Evolutionary conservation across 192 early-diverging fungal species (phyloP), one percentile per base, ranked within the genome.

Genomic region (Backusella parvicylindrica): DNA sequence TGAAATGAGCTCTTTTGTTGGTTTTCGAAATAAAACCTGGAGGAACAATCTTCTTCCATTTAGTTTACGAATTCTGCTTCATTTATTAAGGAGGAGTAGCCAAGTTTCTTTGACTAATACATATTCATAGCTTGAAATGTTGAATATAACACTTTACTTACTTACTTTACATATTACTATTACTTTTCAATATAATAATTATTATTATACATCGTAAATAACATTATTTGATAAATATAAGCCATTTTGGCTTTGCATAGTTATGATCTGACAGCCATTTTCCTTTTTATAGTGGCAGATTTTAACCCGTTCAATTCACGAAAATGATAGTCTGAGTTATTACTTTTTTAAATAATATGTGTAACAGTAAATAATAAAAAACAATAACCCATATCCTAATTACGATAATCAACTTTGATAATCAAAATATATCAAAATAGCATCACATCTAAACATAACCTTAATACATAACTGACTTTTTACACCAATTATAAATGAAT

Each of bases 1-100:
- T 60, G 26, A 28, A 23, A n/a, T 60, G 23, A n/a, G n/a, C 0
- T 43, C 41, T 15, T 3, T 11, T 43, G 41, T 15, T 6, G 53
- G 6, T 60, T 60, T 60, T 60, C 26, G 0, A 28, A 28, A 28
- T 60, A 60, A 60, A 60, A 28, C 23, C 9, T 60, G 53, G 53
- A 60, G 53, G 53, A 60, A 60, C 53, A 60, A 60, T 60, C 53
- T 60, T 60, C 26, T 60, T 60, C 53, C 53, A 26, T 60, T 60
- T 12, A 60, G 28, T 60, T 60, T 23, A 60, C 53, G 53, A 60
- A 60, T 60, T 60, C 53, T 56, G 23, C 53, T 26, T 26, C 53
- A 28, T 28, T 18, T 28, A 26, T 60, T 28, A 60, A 28, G 53
- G 26, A 60, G 12, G 23, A 60, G 23, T 28, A 28, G 23, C 23